Evolutionary conservation across 805 yeast genomes (phyloP).

Genomic region (Metschnikowia lachancei): DNA sequence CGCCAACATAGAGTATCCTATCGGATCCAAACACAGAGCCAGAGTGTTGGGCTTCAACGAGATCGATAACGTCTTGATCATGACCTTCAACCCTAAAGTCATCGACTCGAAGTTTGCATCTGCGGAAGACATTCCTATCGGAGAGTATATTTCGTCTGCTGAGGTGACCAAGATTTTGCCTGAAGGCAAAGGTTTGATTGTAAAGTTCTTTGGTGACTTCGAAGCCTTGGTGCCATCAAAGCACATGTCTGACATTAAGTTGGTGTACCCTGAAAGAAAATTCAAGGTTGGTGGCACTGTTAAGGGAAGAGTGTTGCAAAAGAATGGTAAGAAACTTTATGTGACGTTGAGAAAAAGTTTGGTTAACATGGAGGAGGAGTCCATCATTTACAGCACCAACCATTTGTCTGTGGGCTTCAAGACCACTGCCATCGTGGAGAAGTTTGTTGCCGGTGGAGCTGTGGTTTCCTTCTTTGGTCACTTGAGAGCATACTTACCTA

Average conservation of each 20-base stretch:
- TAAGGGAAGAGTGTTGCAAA: conserved; percentile 65
- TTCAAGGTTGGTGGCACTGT: conserved; percentile 82
- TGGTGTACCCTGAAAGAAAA: conserved; percentile 88
- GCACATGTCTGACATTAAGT: conserved; percentile 81
- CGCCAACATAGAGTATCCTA: conserved; percentile 48
- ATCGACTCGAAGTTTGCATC: conserved; percentile 66
- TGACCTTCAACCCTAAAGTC: conserved; percentile 67
- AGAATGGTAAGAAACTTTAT: conserved; percentile 48
- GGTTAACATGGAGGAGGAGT: conserved; percentile 61
- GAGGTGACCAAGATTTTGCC: conserved; percentile 57
- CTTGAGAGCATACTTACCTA: conserved; percentile 77
- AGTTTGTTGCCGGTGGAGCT: conserved; percentile 74
- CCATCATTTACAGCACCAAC: conserved; percentile 41
- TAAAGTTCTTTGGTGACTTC: conserved; percentile 64
- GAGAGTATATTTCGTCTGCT: conserved; percentile 55
- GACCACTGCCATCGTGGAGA: conserved; percentile 72
- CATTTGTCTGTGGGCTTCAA: conserved; percentile 45
- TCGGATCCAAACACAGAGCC: conserved; percentile 69
- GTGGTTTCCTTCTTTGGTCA: conserved; percentile 79
- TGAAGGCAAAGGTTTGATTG: conserved; percentile 59
- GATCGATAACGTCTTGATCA: conserved; percentile 61
- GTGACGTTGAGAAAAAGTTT: conserved; percentile 83
- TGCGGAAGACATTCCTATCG: conserved; percentile 70
- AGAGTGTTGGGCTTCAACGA: conserved; percentile 70
- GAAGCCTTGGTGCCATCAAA: conserved; percentile 69